Percentiles rank a stretch among this genome's conserved stretches.
These are phyloP conservation scores for Colletotrichum filicis DNA, from an alignment of 2,329 filamentous ascomycete genomes.

Conservation along the genomic window DNA sequence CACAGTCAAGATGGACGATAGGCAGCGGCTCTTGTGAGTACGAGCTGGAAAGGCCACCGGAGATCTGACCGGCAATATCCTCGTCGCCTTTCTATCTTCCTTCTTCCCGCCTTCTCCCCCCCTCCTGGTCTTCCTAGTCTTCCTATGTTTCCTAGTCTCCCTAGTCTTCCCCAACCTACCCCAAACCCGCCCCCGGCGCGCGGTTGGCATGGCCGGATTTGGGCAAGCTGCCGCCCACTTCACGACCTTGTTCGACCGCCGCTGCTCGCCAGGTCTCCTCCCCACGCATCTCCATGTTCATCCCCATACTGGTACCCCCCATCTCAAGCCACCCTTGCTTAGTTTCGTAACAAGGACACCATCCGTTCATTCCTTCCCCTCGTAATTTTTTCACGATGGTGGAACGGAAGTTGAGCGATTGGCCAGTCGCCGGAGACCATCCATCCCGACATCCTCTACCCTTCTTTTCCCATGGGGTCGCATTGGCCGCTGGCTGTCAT, in stretches of 20 bases:
- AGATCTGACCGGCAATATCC: not conserved
- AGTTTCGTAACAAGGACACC: constrained; percentile 8
- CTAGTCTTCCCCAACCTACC: constrained; percentile 26
- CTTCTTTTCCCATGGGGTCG: constrained; percentile 25
- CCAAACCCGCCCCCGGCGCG: constrained; percentile 12
- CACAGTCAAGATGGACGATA: not conserved
- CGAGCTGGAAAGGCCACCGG: not conserved
- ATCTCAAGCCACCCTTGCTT: constrained; percentile 20
- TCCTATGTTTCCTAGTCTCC: too few species aligned
- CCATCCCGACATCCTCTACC: not conserved
- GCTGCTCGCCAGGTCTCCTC: constrained; percentile 8
- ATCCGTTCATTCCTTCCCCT: not conserved
- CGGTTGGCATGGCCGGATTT: constrained; percentile 14
- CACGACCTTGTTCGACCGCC: constrained; percentile 1
- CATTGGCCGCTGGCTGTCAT: constrained; percentile 27
- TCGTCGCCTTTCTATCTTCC: not conserved
- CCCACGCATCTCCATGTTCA: constrained; percentile 32
- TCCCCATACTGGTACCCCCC: constrained; percentile 17
- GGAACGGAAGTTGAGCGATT: constrained; percentile 32
- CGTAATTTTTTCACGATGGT: constrained; percentile 18
- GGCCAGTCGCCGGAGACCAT: not conserved
- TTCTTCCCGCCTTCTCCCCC: too few species aligned
- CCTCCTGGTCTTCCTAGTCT: not conserved
- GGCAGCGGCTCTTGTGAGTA: not conserved
- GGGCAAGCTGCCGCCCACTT: constrained; percentile 28